Percentiles rank a stretch among this genome's conserved stretches.
These are phyloP conservation scores for Rhodotorula kratochvilovae DNA, from an alignment of 768 basidiomycete genomes.

Conservation along the genomic window DNA sequence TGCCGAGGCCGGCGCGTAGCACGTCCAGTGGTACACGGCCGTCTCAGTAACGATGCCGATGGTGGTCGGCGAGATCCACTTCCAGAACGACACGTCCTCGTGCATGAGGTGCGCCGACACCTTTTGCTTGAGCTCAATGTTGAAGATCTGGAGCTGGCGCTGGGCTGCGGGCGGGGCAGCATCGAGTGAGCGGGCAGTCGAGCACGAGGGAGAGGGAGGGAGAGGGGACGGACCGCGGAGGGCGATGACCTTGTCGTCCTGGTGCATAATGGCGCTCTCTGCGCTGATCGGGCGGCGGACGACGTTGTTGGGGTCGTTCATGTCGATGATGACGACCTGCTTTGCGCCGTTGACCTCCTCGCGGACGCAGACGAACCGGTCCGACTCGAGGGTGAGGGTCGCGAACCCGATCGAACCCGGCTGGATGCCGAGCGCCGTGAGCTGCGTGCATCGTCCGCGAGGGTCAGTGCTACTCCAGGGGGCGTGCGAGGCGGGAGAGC, in stretches of 20 bases:
- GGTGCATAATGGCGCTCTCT: conserved; percentile 99
- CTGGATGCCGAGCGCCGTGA: conserved; percentile 91
- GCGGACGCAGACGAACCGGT: conserved; percentile 95
- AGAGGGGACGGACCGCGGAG: conserved; percentile 63
- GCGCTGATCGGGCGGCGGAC: conserved; percentile 91
- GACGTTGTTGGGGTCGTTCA: conserved; percentile 94
- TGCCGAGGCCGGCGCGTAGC: conserved; percentile 41
- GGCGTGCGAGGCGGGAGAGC: neutral
- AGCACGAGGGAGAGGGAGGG: neutral
- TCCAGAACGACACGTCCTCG: conserved; percentile 91
- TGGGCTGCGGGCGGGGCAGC: conserved; percentile 56
- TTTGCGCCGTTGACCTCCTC: conserved; percentile 89
- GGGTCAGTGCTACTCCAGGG: neutral
- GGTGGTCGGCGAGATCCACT: conserved; percentile 87
- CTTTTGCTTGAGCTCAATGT: conserved; percentile 95
- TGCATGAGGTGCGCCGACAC: conserved; percentile 90
- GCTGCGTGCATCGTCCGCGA: conserved; percentile 52
- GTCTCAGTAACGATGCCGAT: conserved; percentile 94
- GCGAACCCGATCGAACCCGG: conserved; percentile 96
- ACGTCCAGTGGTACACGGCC: conserved; percentile 67
- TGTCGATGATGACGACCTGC: conserved; percentile 98
- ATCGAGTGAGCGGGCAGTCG: neutral
- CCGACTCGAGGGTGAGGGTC: conserved; percentile 91
- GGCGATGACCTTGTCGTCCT: conserved; percentile 90
- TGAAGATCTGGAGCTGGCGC: conserved; percentile 94